A percentile compares a stretch with the other conserved stretches of the same genome.
These are phyloP conservation scores for Fagus sylvatica DNA, from an alignment of 306 rosid genomes.

Conservation along the genomic window DNA sequence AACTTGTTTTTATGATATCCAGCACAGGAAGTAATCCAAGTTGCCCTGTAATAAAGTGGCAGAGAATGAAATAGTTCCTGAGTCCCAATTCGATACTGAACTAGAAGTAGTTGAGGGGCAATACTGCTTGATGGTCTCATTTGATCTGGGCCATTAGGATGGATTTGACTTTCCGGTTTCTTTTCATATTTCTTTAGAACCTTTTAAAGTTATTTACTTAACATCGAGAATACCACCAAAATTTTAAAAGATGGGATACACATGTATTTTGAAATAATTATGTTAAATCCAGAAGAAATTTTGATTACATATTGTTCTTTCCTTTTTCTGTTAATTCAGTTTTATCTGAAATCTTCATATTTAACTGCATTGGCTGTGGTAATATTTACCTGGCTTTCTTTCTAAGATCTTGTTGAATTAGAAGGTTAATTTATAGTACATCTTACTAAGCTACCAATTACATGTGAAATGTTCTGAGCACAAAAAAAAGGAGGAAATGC, in stretches of 20 bases:
- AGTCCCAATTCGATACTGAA: conserved; percentile 31
- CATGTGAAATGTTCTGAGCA: neutral
- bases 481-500: neutral
- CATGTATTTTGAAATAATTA: conserved; percentile 41
- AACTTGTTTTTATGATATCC: neutral
- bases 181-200: conserved; percentile 8
- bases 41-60: conserved; percentile 41
- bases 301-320: conserved; percentile 24
- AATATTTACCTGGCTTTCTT: neutral
- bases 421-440: neutral
- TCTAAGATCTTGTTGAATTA: neutral
- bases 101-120: conserved; percentile 44
- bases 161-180: conserved; percentile 30
- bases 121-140: conserved; percentile 39
- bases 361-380: neutral
- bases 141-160: conserved; percentile 48
- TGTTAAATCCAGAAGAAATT: conserved; percentile 39
- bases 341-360: neutral
- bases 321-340: neutral
- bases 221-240: conserved; percentile 36
- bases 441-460: neutral
- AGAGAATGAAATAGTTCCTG: conserved; percentile 29
- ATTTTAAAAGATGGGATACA: conserved; percentile 43
- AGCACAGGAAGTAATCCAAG: conserved; percentile 33
- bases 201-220: conserved; percentile 26